Evolutionary conservation across 2,329 filamentous ascomycete species (phyloP), one percentile per base, ranked within the genome.

Genomic region (Colletotrichum camelliae): DNA sequence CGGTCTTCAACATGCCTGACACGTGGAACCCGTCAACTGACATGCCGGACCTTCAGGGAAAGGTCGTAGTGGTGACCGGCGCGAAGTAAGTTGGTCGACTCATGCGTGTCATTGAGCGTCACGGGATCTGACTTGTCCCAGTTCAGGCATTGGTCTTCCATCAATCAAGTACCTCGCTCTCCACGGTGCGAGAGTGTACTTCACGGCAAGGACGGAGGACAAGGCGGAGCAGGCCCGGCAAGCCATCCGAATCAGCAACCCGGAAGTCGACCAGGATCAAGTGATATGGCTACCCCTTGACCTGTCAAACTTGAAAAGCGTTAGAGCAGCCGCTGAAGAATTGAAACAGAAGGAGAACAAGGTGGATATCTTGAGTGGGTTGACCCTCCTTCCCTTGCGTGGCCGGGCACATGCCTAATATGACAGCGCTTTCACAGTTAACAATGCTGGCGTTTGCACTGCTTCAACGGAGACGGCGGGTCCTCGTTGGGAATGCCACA

Each of bases 281-380:
- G 24, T 80, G 2, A 24, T 75, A 3, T 81, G 78, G 77, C 58
- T 82, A 7, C 61, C 74, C 27, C 52, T 83, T 7, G 81, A 83
- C 48, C 73, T 83, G 10, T 55, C 70, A 3, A 76, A 79, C 24
- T 31, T 82, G 7, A 67, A 75, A 48, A 77, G 64, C 48, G 79
- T 81, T 13, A 48, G 52, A 13, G 39, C 55, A 13, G 81, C 81
- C 12, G 78, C 77, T 2, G 75, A 74, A 10, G 71, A 78, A 48
- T 21, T 82, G 61, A 77, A 74, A 33, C 43, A 52, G 3, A 78
- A 64, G 55, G 81, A 82, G 70, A 39, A 24, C 5, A 78, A 78
- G 57, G 60, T 83, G 9, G 80, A 83, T 57, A 79, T 83, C 3
- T 60, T 83, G 12, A 76, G 81, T 83, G 69, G 55, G 77, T n/a